Percentiles rank a stretch among this genome's conserved stretches.
phyloP scores from a whole-genome alignment of 306 rosid species.

The Cucurbita pepo region DNA sequence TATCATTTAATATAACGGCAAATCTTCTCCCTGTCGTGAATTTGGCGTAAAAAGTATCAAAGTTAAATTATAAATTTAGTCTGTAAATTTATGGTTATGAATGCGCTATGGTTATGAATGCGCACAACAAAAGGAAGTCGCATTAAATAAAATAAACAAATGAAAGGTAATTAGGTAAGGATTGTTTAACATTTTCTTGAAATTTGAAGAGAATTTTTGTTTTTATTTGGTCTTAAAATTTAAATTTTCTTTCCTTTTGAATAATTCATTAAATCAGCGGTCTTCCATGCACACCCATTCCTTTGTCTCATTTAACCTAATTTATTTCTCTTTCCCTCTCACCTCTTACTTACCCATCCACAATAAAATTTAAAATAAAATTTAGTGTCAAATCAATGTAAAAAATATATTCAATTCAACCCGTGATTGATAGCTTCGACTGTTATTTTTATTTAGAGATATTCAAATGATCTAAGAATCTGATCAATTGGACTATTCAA shows the following conservation, averaged over 20 bases:
- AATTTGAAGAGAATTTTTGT: conserved; percentile 38
- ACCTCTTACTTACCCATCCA: too few species aligned
- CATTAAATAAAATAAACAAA: conserved; percentile 12
- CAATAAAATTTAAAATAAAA: neutral
- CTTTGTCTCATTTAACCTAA: neutral
- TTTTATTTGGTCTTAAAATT: conserved; percentile 9
- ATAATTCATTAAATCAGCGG: neutral
- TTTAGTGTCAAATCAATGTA: neutral
- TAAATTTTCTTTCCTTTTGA: neutral
- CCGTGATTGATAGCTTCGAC: too few species aligned
- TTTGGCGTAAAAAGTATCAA: neutral
- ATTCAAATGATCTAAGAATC: too few species aligned
- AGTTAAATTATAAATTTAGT: too few species aligned
- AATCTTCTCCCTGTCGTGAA: neutral
- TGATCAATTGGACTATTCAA: too few species aligned
- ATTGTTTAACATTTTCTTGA: conserved; percentile 29
- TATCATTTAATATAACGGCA: neutral
- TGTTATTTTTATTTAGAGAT: too few species aligned
- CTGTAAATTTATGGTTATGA: neutral
- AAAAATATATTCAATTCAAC: neutral
- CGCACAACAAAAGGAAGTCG: conserved; percentile 3
- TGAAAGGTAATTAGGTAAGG: conserved; percentile 32
- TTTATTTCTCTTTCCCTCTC: neutral
- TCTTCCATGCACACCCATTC: neutral
- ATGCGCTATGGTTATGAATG: neutral